Conservation (phyloP, 768 basidiomycete genomes). For the Rhizopogon rudus region DNA sequence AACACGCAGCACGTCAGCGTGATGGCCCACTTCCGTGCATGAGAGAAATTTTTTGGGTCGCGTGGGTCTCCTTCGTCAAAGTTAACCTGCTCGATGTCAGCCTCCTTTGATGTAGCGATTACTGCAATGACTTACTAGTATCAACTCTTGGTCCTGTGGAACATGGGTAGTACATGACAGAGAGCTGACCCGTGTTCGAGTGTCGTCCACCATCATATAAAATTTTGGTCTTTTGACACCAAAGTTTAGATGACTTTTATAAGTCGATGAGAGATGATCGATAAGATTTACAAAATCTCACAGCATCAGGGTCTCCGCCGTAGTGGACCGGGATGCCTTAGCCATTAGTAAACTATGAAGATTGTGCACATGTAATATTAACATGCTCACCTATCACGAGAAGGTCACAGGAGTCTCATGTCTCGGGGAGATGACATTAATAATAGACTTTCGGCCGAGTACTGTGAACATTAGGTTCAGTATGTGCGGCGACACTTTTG, state of each 20-base stretch:
- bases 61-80: constrained; percentile 27
- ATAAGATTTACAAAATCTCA: neutral
- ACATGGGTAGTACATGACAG: neutral
- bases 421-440: neutral
- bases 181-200: neutral
- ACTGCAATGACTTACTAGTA: constrained; percentile 8
- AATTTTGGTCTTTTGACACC: too few relatives aligned
- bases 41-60: constrained; percentile 30
- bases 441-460: neutral
- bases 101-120: neutral
- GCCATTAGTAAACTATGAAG: neutral
- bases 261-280: neutral
- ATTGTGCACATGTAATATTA: neutral
- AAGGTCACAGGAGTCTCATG: neutral
- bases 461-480: neutral
- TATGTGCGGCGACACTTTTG: neutral
- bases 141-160: constrained; percentile 4
- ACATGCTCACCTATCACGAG: neutral
- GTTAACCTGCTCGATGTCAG: constrained; percentile 22
- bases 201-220: neutral
- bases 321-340: neutral
- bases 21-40: constrained; percentile 30
- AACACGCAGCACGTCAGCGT: constrained; percentile 17
- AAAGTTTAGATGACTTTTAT: neutral
- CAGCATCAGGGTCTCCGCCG: neutral